phyloP scores from a whole-genome alignment of 768 basidiomycete species.

The Boletus sp. region DNA sequence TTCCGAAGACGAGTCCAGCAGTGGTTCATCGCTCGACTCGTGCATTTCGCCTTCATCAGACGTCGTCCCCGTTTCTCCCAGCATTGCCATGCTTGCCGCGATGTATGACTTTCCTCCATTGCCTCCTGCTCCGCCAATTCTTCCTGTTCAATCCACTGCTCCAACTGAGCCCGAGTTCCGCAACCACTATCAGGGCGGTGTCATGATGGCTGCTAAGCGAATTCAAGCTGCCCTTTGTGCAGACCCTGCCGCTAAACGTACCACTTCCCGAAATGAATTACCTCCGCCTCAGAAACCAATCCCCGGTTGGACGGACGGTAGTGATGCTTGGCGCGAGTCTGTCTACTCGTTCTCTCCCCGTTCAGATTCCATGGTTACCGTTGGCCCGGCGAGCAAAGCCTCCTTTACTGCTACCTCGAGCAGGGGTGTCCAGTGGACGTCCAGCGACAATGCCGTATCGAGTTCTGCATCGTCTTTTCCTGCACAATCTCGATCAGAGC shows the following conservation, averaged over 20 bases:
- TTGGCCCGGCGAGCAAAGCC: conserved; percentile 30
- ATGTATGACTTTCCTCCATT: conserved; percentile 50
- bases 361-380: conserved; percentile 33
- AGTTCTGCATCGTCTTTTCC: conserved; percentile 28
- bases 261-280: conserved; percentile 27
- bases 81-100: conserved; percentile 40
- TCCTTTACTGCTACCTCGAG: conserved; percentile 54
- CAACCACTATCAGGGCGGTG: conserved; percentile 52
- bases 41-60: conserved; percentile 28
- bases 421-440: conserved; percentile 48
- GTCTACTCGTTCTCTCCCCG: conserved; percentile 55
- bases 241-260: conserved; percentile 39
- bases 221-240: conserved; percentile 48
- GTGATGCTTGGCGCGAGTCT: conserved; percentile 62
- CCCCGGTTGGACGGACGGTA: conserved; percentile 70
- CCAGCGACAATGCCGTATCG: conserved; percentile 29
- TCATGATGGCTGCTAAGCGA: conserved; percentile 68
- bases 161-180: conserved; percentile 30
- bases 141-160: conserved; percentile 21
- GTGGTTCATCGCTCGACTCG: conserved; percentile 40
- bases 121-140: conserved; percentile 50
- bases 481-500: conserved; percentile 21
- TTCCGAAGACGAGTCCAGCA: conserved; percentile 42
- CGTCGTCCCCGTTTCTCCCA: conserved; percentile 20
- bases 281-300: conserved; percentile 43